Base-by-base conservation (phyloP, 345 rosid species). In the Punica granatum region DNA sequence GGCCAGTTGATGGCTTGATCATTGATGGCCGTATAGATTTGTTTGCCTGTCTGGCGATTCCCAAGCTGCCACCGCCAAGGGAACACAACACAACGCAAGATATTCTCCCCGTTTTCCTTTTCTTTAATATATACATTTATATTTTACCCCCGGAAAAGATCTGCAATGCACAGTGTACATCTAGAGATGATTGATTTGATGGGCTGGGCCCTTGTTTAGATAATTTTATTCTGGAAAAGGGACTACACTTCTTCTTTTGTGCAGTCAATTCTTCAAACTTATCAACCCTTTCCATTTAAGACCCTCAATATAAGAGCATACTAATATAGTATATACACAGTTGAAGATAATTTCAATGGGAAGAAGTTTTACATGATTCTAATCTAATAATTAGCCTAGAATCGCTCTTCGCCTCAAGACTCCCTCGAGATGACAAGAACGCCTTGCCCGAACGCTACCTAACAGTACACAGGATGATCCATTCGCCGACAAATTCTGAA, bases 11-110 rank as follows among this genome's bases (percentile, higher is more conserved):
- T 51, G 58, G 13, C 13, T n/a, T 23, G 58, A 5, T 46, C n/a
- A n/a, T n/a, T n/a, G n/a, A n/a, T 46, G 6, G 58, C 23, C 58
- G 19, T 49, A 26, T 56, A 30, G 4, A 49, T 15, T 30, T 28
- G 3, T 12, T 13, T 26, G 33, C 34, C 61, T 56, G 61, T 28
- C 61, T 56, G 34, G 32, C 19, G 33, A 13, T 12, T 13, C 34
- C 61, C 61, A 56, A 33, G 18, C 61, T 56, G 33, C 61, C 61
- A 56, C 61, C 34, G 33, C 61, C 34, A 56, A 56, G 61, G 61
- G 34, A 30, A 56, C 61, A 56, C 0, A 37, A 37, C 41, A 37
- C 5, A 4, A 37, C 5, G 6, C 5, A 37, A 56, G 19, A 30
- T 18, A 30, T 30, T 28, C 33, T 26, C 34, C 60, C 60, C 60